Evolutionary conservation across 2,329 filamentous ascomycete species (phyloP).

Genomic region (Penicillium sp.): DNA sequence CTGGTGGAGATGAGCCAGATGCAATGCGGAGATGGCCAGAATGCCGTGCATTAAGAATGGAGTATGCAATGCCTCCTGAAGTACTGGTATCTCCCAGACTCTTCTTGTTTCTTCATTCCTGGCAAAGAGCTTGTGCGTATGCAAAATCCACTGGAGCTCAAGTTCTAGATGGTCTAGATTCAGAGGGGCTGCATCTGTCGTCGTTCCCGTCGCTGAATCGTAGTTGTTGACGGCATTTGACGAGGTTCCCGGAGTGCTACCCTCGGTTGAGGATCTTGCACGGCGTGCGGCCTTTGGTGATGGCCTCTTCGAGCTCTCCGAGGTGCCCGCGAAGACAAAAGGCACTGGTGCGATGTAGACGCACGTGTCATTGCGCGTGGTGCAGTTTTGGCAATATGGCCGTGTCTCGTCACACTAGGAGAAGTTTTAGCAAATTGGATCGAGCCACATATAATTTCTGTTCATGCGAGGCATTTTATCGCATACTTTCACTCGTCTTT

Average conservation of each 20-base stretch:
- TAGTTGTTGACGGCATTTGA: neutral
- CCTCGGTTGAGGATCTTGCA: neutral
- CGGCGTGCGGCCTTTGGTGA: neutral
- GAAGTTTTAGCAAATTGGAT: neutral
- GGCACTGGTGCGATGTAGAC: conserved; percentile 18
- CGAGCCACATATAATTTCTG: neutral
- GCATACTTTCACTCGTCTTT: conserved; percentile 27
- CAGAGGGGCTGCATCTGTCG: neutral
- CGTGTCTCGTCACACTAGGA: conserved; percentile 26
- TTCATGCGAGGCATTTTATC: neutral
- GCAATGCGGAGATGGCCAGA: conserved; percentile 26
- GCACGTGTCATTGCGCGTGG: conserved; percentile 20
- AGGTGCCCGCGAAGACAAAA: conserved; percentile 14
- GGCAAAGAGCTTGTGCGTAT: conserved; percentile 22
- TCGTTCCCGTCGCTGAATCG: neutral
- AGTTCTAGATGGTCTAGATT: conserved; percentile 25
- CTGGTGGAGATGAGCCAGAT: conserved; percentile 16
- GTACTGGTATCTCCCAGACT: conserved; percentile 22
- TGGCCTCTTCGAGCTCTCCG: neutral
- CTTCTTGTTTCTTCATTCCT: conserved; percentile 21
- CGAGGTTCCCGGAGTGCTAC: neutral
- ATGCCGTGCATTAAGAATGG: conserved; percentile 32
- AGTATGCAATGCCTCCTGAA: conserved; percentile 22
- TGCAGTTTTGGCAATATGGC: conserved; percentile 24
- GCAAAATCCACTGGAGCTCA: conserved; percentile 23